Base-by-base conservation (phyloP, 1,284 basidiomycete species). In the Laetiporus sulphureus region DNA sequence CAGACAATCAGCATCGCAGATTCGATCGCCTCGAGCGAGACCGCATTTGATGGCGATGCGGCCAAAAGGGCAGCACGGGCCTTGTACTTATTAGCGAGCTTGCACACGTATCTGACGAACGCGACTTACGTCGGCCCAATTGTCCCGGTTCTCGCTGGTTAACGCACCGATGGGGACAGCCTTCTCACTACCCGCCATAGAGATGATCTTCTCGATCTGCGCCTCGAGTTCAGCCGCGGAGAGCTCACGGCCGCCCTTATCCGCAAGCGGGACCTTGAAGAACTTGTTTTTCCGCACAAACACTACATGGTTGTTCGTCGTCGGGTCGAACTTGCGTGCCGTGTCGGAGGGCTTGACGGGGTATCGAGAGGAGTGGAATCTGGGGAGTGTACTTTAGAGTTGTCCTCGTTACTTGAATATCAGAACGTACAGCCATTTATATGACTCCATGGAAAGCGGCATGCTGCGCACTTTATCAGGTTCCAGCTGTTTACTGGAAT, bases 401-500 rank as follows among this genome's bases (percentile, higher is more conserved):
- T 22, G n/a, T 13, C 15, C 21, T 6, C 16, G 18, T 12, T 27
- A 27, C 8, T 31, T 41, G 25, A 18, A 25, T 31, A 34, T 24
- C 7, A 10, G 21, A 29, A 72, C 79, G 63, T 53, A 83, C 73
- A 93, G 73, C 84, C 91, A 94, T 63, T 91, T 84, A 77, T 95
- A 97, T n/a, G 91, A 92, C 3, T 73, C 74, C 89, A 95, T 95
- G 66, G 88, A 88, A n/a, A 99, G 69, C 1, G 94, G 91, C 13
- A 75, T 72, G 1, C 80, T 78, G 41, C 84, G 83, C 35, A 86
- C 79, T 65, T 84, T 92, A 59, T 99, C 95, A 2, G 95, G 95
- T 60, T 93, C 90, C 15, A 99, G 77, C 44, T 75, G 69, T 50
- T 86, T 77, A 49, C 89, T 90, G 47, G 7, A 36, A 27, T 36